Conservation (phyloP, 768 basidiomycete genomes). For the Pleurotus pulmonarius region DNA sequence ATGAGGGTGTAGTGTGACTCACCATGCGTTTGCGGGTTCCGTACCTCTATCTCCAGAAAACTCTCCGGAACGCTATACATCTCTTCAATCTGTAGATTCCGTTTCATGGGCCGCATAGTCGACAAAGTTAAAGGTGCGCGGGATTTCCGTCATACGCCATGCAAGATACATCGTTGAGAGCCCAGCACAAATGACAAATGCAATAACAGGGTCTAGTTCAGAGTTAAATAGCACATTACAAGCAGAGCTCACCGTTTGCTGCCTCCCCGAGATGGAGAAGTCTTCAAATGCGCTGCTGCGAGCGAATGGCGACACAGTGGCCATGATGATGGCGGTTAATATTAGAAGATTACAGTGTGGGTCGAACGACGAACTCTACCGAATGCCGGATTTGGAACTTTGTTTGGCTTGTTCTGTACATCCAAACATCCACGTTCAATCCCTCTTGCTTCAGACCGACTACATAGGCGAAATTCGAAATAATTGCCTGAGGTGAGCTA, state of each 20-base stretch:
- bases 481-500: no score
- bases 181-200: neutral
- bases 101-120: neutral
- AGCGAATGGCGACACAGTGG: slow-evolving; percentile 59
- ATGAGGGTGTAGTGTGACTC: slow-evolving; percentile 16
- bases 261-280: slow-evolving; percentile 42
- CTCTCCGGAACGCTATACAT: slow-evolving; percentile 98
- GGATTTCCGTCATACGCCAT: neutral
- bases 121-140: neutral
- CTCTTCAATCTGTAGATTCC: slow-evolving; percentile 75
- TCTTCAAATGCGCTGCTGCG: slow-evolving; percentile 57
- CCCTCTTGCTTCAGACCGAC: no score
- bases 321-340: slow-evolving; percentile 17
- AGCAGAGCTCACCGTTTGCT: slow-evolving; percentile 49
- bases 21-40: slow-evolving; percentile 98
- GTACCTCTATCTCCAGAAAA: slow-evolving; percentile 95
- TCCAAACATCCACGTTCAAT: no score
- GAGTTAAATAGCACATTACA: neutral
- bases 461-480: no score
- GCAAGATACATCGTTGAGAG: neutral
- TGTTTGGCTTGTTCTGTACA: no score
- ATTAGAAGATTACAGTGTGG: no score
- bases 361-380: no score
- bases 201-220: neutral
- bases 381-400: no score